These are phyloP conservation scores for Litchi chinensis DNA, from an alignment of 345 rosid species.

Conservation along the genomic window DNA sequence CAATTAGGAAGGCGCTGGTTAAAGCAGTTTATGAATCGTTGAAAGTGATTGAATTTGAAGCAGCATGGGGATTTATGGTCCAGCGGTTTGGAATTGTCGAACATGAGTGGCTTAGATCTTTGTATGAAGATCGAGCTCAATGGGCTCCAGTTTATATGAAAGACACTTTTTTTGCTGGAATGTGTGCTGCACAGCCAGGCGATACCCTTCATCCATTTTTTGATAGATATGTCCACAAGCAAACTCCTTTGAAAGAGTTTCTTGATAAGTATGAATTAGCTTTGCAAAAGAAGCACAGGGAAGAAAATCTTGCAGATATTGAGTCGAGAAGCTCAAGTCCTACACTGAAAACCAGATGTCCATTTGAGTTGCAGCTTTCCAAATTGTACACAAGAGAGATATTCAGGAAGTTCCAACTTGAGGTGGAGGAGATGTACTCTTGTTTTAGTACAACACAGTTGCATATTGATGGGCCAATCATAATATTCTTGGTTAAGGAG, in stretches of 20 bases:
- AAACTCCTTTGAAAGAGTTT: conserved; percentile 87
- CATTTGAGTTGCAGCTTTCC: conserved; percentile 83
- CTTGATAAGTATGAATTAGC: conserved; percentile 81
- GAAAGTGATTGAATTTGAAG: conserved; percentile 69
- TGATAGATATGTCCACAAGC: conserved; percentile 67
- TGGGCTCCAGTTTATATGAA: conserved; percentile 89
- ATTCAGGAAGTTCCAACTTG: conserved; percentile 75
- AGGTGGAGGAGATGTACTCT: conserved; percentile 86
- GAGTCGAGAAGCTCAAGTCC: conserved; percentile 58
- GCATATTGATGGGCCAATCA: conserved; percentile 59
- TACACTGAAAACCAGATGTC: conserved; percentile 61
- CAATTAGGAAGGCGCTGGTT: conserved; percentile 50
- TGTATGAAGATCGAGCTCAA: conserved; percentile 66
- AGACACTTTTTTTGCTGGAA: conserved; percentile 73
- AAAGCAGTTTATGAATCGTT: conserved; percentile 54
- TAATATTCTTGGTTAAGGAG: conserved; percentile 81
- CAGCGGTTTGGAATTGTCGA: conserved; percentile 58
- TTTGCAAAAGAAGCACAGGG: conserved; percentile 68
- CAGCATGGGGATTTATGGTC: conserved; percentile 70
- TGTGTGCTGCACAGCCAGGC: conserved; percentile 51
- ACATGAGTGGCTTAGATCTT: conserved; percentile 66
- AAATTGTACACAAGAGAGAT: conserved; percentile 63
- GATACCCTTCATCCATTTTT: conserved; percentile 58
- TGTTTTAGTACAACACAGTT: conserved; percentile 80
- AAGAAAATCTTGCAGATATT: conserved; percentile 64